Evolutionary conservation across 2,329 filamentous ascomycete genomes (phyloP), one percentile per base, ranked within the genome.

Genomic region (Coccinonectria pachysandricola): DNA sequence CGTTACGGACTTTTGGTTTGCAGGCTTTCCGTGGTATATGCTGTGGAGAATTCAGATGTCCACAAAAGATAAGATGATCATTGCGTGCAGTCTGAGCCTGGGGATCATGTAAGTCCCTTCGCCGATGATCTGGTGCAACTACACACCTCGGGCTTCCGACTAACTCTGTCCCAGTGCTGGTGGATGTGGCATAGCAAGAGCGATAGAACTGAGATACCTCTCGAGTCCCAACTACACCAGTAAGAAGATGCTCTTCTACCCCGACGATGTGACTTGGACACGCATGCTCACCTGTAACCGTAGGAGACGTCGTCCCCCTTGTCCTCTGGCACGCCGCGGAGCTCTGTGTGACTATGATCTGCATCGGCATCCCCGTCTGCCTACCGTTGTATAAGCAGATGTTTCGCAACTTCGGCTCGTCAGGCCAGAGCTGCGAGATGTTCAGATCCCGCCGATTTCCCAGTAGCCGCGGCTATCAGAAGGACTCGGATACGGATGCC

Each of bases 31-130:
- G 0, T 63, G 59, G 57, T 41, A 58, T 4, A 46, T 62, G 10
- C 49, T 62, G 11, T 60, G 56, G 57, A 48, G 49, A 2, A 32
- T 62, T 7, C 53, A 56, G 19, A 62, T 62, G 57, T 54, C 56
- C 19, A 47, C 48, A 8, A 48, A 52, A 8, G 59, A 63, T 18
- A 62, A 62, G 39, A 45, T 62, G 5, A 50, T 53, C 10, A 49
- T 63, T 4, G 50, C 54, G 2, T 40, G 48, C 8, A 53, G 57
- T 21, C 52, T 62, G 40, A 62, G 58, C 24, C 34, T 60, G 8
- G 57, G 57, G 2, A 31, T 60, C 2, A 49, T 60, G 57, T 53
- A 19, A 31, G 37, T 43, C 43, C 36, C 7, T 6, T 4, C n/a
- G 4, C 8, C 12, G 4, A 8, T 3, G 16, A 3, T 6, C 15